Base-by-base conservation (phyloP, 2,329 filamentous ascomycete species). In the Aureobasidium pullulans region DNA sequence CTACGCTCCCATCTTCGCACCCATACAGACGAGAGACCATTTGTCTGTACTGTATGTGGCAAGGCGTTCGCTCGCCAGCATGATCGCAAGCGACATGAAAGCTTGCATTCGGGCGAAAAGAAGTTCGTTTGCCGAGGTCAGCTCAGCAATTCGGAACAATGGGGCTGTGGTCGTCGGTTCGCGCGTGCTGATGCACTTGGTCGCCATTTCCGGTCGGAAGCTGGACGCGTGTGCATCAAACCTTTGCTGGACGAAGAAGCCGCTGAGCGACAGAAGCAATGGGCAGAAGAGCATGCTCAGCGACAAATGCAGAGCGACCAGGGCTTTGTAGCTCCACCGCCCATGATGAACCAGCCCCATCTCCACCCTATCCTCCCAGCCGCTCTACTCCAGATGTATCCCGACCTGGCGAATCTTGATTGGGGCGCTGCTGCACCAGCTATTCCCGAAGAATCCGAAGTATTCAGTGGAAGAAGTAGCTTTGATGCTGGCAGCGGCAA, bases 61-160 rank as follows among this genome's bases (percentile, higher is more conserved):
- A 99, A 99, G 73, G 94, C 94, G 0, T 99, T 99, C 75, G 94
- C 94, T 6, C 87, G 94, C 29, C 94, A 99, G 70, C 94, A 99
- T 70, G 94, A 99, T 71, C 87, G 94, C 47, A 99, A 99, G 75
- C 87, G 94, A 40, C 94, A 99, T 73, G 94, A 99, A 75, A 92
- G 93, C 40, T 78, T 99, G 43, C 94, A 99, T 70, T 95, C 90
- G 0, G 94, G 94, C 43, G 94, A 99, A 76, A 99, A 97, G 83
- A 97, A 96, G 70, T 99, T 97, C 71, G 89, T 97, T 7, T 99
- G 94, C 75, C 91, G 90, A 66, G 94, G 94, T 57, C 89, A 92
- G 61, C 84, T 99, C 52, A 92, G 93, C 65, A 84, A 84, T 1
- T 86, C 87, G 48, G 87, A 87, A 5, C 84, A 88, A 64, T 99